Conservation (phyloP, 116 monocot species). For the Dioscorea cayenensis region DNA sequence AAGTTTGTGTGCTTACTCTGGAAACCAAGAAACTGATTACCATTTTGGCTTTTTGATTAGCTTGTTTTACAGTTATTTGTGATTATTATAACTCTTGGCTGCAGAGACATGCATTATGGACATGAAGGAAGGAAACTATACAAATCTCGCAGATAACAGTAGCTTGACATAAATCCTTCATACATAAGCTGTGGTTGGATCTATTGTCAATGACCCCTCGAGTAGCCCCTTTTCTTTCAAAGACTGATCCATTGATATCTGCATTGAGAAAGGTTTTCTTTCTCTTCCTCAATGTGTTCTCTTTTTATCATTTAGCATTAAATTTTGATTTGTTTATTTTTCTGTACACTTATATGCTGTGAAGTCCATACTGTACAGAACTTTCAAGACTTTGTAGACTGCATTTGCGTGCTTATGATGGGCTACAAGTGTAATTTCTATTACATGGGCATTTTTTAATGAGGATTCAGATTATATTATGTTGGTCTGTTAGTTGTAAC, state of each 20-base stretch:
- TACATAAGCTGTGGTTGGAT: conserved; percentile 80
- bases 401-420: background rate
- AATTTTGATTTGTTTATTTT: background rate
- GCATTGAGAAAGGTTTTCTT: conserved; percentile 73
- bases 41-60: background rate
- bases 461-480: too few species aligned
- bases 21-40: background rate
- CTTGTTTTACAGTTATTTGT: background rate
- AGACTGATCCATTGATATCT: conserved; percentile 64
- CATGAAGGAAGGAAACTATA: conserved; percentile 59
- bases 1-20: background rate
- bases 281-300: background rate
- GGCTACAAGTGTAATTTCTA: too few species aligned
- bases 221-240: conserved; percentile 92
- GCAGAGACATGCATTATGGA: conserved; percentile 96
- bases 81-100: conserved; percentile 5
- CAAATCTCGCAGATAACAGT: conserved; percentile 77
- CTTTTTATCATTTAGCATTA: background rate
- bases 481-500: too few species aligned
- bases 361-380: background rate
- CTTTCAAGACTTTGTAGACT: background rate
- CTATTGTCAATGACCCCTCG: conserved; percentile 87
- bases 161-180: conserved; percentile 75
- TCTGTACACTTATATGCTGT: background rate
- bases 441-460: too few species aligned